Base-by-base conservation (phyloP, 352 stramenopile genomes). In the Lagenidium sp. region DNA sequence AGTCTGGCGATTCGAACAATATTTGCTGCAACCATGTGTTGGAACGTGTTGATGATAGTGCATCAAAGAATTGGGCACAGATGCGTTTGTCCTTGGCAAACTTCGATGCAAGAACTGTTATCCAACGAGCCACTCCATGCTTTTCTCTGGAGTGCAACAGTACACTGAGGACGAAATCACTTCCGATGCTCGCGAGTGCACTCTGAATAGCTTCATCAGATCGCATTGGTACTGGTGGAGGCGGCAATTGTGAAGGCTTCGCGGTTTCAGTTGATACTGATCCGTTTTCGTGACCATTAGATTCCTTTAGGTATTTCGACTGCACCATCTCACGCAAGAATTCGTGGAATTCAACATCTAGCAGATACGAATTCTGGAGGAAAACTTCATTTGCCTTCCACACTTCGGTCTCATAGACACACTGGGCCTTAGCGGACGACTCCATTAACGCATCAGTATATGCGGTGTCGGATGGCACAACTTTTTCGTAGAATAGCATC, bases 401-500 rank as follows among this genome's bases (percentile, higher is more conserved):
- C 4, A 98, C 93, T 65, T 97, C 88, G 1, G 72, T 53, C 53
- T 97, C 71, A 46, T 94, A 98, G 28, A 81, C 78, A 23, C 79
- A 86, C 3, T 63, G 60, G 3, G 68, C 55, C 18, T 60, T 62
- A 23, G 36, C 45, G 18, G 59, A 45, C 26, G 54, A 36, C 32
- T 58, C 39, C 4, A 60, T 11, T 32, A 55, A 32, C 7, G 44
- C 42, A 10, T 51, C 56, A n/a, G 47, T 50, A 26, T 51, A 58
- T 19, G 58, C 52, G 22, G 61, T 67, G 16, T 82, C 57, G 0
- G 64, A 65, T 12, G 66, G 74, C 11, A 75, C 61, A 20, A 98
- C 85, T 63, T 99, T 99, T 52, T 99, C 96, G 53, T 99, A 99
- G 56, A 99, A 99, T 0, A 99, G 70, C 92, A 99, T 98, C 4